Conservation (phyloP, 2,329 filamentous ascomycete species). For the Teratosphaeria gauchensis region DNA sequence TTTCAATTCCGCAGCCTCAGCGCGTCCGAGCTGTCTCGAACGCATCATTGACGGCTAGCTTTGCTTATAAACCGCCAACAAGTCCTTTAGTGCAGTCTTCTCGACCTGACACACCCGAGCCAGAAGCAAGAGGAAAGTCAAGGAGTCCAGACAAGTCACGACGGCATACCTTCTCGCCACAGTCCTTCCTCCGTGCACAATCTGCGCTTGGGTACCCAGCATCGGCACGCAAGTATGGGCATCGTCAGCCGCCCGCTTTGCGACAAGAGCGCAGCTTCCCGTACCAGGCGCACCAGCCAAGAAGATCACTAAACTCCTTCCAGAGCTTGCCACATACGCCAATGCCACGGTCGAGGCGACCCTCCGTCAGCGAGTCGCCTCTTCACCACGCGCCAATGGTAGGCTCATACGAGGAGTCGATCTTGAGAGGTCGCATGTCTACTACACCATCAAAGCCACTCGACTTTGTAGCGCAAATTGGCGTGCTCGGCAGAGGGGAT, state of each 20-base stretch:
- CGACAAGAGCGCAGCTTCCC: slow-evolving; percentile 53
- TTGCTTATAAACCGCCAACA: slow-evolving; percentile 78
- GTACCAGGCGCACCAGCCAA: slow-evolving; percentile 70
- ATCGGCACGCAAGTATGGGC: slow-evolving; percentile 13
- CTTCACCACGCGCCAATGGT: slow-evolving; percentile 91
- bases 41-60: slow-evolving; percentile 67
- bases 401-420: slow-evolving; percentile 95
- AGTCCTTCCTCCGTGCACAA: slow-evolving; percentile 43
- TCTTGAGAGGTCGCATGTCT: slow-evolving; percentile 90
- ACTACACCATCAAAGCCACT: slow-evolving; percentile 87
- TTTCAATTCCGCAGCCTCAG: slow-evolving; percentile 31
- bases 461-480: slow-evolving; percentile 90
- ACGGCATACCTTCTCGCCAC: slow-evolving; percentile 63
- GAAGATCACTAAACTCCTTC: slow-evolving; percentile 61
- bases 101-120: slow-evolving; percentile 24
- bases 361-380: slow-evolving; percentile 71
- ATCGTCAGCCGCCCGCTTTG: slow-evolving; percentile 31
- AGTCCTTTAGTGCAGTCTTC: slow-evolving; percentile 70
- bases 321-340: slow-evolving; percentile 36
- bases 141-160: slow-evolving; percentile 44
- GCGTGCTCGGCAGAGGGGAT: slow-evolving; percentile 78
- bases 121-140: slow-evolving; percentile 25
- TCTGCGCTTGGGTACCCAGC: slow-evolving; percentile 28
- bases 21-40: slow-evolving; percentile 35
- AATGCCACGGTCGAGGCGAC: slow-evolving; percentile 47